These are phyloP conservation scores for Quercus phellos DNA, from an alignment of 331 rosid species.

Conservation along the genomic window DNA sequence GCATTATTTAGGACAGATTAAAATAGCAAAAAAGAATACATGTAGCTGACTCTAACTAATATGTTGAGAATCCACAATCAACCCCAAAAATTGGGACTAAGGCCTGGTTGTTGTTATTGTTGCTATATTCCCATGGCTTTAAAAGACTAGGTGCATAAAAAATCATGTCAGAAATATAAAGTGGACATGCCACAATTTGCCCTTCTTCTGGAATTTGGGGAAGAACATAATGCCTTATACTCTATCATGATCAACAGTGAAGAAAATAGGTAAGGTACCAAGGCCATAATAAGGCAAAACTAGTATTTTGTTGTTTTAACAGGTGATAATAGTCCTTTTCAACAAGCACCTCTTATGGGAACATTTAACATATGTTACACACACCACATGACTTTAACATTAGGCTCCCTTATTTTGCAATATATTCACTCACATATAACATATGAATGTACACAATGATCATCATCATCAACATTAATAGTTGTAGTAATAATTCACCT, in stretches of 20 bases:
- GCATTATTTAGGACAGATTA: too few relatives aligned
- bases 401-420: background rate
- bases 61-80: too few relatives aligned
- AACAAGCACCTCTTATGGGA: background rate
- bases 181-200: background rate
- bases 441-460: background rate
- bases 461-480: constrained; percentile 1
- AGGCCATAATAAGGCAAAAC: background rate
- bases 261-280: background rate
- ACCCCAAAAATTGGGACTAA: too few relatives aligned
- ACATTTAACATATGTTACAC: background rate
- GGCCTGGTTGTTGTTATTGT: too few relatives aligned
- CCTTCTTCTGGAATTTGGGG: background rate
- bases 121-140: too few relatives aligned
- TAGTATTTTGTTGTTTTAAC: background rate
- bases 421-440: background rate
- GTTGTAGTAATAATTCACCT: constrained; percentile 28
- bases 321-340: background rate
- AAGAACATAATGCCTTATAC: background rate
- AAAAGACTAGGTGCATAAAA: too few relatives aligned
- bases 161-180: background rate
- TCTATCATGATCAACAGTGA: background rate
- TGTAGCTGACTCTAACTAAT: too few relatives aligned
- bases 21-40: too few relatives aligned
- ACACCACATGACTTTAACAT: background rate